Conservation (phyloP, 75 land plant genomes). For the Gnetum montanum region DNA sequence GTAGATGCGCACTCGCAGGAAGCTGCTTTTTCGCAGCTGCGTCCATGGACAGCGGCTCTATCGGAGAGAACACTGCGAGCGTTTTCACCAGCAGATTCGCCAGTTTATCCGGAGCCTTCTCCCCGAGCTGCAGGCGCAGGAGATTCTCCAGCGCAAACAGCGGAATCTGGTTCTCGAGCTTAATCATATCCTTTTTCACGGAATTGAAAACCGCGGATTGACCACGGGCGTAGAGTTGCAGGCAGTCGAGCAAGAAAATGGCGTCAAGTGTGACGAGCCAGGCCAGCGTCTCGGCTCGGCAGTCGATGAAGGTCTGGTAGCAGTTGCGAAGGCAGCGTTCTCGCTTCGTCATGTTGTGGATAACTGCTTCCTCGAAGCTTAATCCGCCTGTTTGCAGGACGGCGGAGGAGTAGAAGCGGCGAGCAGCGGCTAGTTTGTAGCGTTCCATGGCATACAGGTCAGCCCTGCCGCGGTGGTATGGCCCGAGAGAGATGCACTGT, state of each 20-base stretch:
- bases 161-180: conserved; percentile 76
- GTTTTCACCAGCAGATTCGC: too few relatives aligned
- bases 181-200: conserved; percentile 8
- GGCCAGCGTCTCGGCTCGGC: not conserved
- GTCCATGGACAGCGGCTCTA: conserved; percentile 8
- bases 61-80: too few relatives aligned
- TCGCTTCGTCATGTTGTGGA: too few relatives aligned
- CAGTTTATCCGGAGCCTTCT: too few relatives aligned
- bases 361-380: too few relatives aligned
- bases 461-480: too few relatives aligned
- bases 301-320: not conserved
- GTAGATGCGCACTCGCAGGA: conserved; percentile 17
- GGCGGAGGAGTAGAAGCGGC: too few relatives aligned
- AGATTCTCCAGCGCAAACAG: conserved; percentile 27
- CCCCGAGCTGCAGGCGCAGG: conserved; percentile 14
- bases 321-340: not conserved
- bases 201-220: conserved; percentile 21
- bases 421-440: too few relatives aligned
- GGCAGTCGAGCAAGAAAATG: not conserved
- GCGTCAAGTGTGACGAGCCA: conserved; percentile 3
- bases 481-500: too few relatives aligned
- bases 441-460: too few relatives aligned
- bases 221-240: not conserved
- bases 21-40: conserved; percentile 13
- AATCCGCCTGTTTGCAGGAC: too few relatives aligned